Evolutionary conservation across 2,329 filamentous ascomycete genomes (phyloP), one percentile per base, ranked within the genome.

Genomic region (Bipolaris sorokiniana): DNA sequence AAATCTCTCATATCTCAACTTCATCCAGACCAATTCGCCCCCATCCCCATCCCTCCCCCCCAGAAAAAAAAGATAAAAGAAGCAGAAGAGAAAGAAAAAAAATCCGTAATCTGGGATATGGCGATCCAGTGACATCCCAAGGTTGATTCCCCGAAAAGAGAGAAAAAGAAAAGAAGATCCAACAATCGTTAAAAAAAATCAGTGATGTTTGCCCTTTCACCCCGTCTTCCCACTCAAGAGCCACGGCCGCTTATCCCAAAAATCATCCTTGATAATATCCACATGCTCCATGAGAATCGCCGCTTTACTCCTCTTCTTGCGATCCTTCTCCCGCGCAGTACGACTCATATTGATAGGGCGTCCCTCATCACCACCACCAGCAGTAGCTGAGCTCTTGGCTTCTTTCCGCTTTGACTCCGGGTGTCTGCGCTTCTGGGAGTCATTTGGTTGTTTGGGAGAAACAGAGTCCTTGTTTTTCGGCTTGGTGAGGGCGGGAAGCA

Each of bases 251-350:
- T 83, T 84, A 62, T 91, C 84, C 95, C 95, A 99, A 73, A 99
- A 99, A 3, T 91, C 90, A 76, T 98, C 91, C 68, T 90, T 92
- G 77, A 99, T 98, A 68, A 99, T 90, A 78, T 99, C 95, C 58
- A 95, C 79, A 80, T 98, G 92, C 71, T 93, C 88, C 36, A 96
- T 83, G 34, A 91, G 85, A 44, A 99, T 88, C 49, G 84, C 84
- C 0, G 92, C 93, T 76, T 97, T 97, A 57, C 85, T 83, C 51
- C 90, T 85, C 61, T 87, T 84, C 80, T 97, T 98, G 72, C 83
- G 88, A 62, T 96, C 88, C n/a, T n/a, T n/a, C n/a, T n/a, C n/a
- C n/a, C n/a, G n/a, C n/a, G n/a, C n/a, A n/a, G n/a, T n/a, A n/a
- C 89, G 94, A 41, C 90, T 92, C 62, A 88, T 81, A 41, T 83